Conservation (phyloP, 202 grass and related monocot genomes). For the Schoenoplectus triqueter region DNA sequence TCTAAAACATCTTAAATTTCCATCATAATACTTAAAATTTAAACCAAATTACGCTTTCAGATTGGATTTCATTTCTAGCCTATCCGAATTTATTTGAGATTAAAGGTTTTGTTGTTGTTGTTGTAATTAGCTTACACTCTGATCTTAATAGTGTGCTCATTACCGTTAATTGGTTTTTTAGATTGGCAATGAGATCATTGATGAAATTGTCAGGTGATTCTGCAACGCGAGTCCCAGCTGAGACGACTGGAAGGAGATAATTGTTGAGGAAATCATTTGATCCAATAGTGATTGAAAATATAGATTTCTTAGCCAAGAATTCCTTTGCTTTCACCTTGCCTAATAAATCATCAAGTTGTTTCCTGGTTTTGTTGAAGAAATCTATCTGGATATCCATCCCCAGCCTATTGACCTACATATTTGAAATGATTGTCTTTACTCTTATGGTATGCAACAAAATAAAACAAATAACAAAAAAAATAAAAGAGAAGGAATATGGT, state of each 20-base stretch:
- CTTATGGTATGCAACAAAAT: background rate
- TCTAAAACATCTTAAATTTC: background rate
- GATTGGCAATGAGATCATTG: constrained; percentile 63
- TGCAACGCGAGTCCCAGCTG: constrained; percentile 51
- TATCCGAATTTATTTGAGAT: too few relatives aligned
- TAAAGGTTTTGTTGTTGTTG: too few relatives aligned
- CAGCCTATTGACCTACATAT: constrained; percentile 64
- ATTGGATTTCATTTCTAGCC: too few relatives aligned
- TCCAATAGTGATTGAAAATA: constrained; percentile 87
- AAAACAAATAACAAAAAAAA: background rate
- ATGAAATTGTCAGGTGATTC: constrained; percentile 69
- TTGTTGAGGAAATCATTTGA: constrained; percentile 98
- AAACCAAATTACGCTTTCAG: background rate
- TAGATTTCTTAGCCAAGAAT: constrained; percentile 52
- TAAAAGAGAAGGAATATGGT: background rate
- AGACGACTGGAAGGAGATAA: constrained; percentile 82
- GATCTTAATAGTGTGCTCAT: background rate
- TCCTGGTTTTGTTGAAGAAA: constrained; percentile 78
- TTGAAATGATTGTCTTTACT: background rate
- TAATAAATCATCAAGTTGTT: constrained; percentile 58
- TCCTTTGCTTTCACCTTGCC: constrained; percentile 49
- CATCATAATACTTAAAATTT: background rate
- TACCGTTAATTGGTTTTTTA: constrained; percentile 77
- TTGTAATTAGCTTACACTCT: too few relatives aligned
- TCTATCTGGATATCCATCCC: constrained; percentile 95